A percentile compares a stretch with the other conserved stretches of the same genome.
Evolutionary conservation across 257 asterid genomes (phyloP).

Genomic region (Plantago ovata): DNA sequence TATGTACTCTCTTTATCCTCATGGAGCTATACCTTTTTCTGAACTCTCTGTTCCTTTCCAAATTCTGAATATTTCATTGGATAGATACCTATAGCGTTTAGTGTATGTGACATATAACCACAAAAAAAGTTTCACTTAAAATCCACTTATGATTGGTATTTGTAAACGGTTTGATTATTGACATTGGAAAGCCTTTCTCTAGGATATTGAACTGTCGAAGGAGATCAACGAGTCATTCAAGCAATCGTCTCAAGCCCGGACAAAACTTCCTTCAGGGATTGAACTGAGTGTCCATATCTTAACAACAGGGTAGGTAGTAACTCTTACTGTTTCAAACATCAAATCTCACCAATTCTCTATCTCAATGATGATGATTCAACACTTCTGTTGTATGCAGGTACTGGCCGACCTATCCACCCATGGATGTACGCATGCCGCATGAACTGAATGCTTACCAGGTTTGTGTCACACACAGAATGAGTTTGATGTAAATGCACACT

Average conservation of each 20-base stretch:
- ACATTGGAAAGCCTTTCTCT: conserved; percentile 13
- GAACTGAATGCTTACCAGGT: conserved; percentile 98
- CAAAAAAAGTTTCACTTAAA: not conserved
- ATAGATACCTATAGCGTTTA: too few relatives aligned
- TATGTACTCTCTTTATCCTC: too few relatives aligned
- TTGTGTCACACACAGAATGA: conserved; percentile 19
- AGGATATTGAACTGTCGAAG: conserved; percentile 70
- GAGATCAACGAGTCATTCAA: conserved; percentile 75
- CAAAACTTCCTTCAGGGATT: conserved; percentile 70
- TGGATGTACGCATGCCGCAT: conserved; percentile 95
- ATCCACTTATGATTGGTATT: not conserved
- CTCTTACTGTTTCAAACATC: conserved; percentile 3
- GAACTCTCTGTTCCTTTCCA: too few relatives aligned
- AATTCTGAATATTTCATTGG: too few relatives aligned
- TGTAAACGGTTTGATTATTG: conserved; percentile 5
- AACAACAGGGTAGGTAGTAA: conserved; percentile 54
- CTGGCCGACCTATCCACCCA: conserved; percentile 99
- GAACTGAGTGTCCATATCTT: conserved; percentile 81
- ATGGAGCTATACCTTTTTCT: too few relatives aligned
- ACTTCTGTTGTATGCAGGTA: conserved; percentile 49
- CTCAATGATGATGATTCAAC: not conserved
- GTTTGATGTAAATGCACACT: conserved; percentile 32
- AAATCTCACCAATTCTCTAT: not conserved
- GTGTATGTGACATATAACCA: not conserved
- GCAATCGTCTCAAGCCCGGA: conserved; percentile 80